phyloP scores from a whole-genome alignment of 2,329 filamentous ascomycete genomes.

The Phyllosticta capitalensis region DNA sequence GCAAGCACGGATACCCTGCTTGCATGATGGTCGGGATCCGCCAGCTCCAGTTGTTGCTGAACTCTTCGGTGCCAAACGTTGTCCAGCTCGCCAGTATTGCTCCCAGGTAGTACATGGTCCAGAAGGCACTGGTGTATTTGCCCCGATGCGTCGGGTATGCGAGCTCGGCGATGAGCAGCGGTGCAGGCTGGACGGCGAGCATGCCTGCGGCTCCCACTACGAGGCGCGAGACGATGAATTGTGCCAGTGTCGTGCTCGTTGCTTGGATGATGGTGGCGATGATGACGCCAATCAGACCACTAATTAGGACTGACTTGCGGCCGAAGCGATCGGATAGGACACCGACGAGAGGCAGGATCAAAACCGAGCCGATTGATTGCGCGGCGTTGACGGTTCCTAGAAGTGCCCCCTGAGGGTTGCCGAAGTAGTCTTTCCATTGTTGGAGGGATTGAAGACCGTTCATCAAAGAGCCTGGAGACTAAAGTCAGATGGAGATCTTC shows the following conservation, averaged over 20 bases:
- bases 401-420: conserved; percentile 12
- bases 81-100: conserved; percentile 39
- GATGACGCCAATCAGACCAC: conserved; percentile 10
- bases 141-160: conserved; percentile 23
- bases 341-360: conserved; percentile 9
- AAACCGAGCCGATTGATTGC: conserved; percentile 12
- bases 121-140: conserved; percentile 18
- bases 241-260: conserved; percentile 4
- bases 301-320: conserved; percentile 5
- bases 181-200: conserved; percentile 18
- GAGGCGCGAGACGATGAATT: conserved; percentile 14
- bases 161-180: conserved; percentile 23
- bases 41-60: conserved; percentile 38
- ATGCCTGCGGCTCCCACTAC: conserved; percentile 15
- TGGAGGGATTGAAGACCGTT: conserved; percentile 14
- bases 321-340: conserved; percentile 11
- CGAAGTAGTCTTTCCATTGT: conserved; percentile 14
- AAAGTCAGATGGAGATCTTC: not conserved
- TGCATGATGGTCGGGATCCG: conserved; percentile 46
- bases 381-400: conserved; percentile 15
- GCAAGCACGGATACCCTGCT: conserved; percentile 35
- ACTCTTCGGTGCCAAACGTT: conserved; percentile 36
- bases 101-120: conserved; percentile 20
- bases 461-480: conserved; percentile 12
- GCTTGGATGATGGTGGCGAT: conserved; percentile 13